Percentiles rank a stretch among this genome's conserved stretches.
Evolutionary conservation across 2,329 filamentous ascomycete genomes (phyloP).

Genomic region (Penicillium crustosum): DNA sequence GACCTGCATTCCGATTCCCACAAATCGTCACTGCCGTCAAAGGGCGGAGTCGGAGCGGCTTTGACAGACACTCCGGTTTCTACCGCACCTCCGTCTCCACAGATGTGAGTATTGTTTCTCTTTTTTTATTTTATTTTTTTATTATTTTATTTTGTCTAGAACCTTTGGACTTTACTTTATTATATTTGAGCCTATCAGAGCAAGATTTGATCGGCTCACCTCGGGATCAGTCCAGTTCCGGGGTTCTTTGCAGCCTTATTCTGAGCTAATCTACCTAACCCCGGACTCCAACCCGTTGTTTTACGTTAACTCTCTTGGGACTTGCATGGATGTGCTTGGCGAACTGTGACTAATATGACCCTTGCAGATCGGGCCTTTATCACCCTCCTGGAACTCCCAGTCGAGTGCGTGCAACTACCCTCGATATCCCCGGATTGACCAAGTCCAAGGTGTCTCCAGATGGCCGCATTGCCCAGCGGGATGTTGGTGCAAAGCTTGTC

Average conservation of each 20-base stretch:
- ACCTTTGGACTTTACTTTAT: background rate
- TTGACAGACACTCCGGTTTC: constrained; percentile 64
- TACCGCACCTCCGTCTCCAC: constrained; percentile 62
- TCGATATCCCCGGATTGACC: constrained; percentile 95
- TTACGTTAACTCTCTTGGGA: constrained; percentile 3
- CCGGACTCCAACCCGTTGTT: background rate
- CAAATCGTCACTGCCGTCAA: constrained; percentile 36
- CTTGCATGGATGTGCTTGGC: background rate
- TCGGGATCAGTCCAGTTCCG: background rate
- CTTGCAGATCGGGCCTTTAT: constrained; percentile 24
- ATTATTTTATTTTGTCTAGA: constrained; percentile 19
- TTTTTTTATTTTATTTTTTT: constrained; percentile 11
- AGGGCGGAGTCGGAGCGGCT: constrained; percentile 53
- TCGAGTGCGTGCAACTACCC: constrained; percentile 81
- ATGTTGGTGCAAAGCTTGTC: constrained; percentile 93
- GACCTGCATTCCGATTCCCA: constrained; percentile 42
- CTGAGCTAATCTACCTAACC: constrained; percentile 8
- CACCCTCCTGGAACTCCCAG: constrained; percentile 63
- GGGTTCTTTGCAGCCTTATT: constrained; percentile 1
- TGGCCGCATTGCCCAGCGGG: constrained; percentile 86
- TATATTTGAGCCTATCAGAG: constrained; percentile 4
- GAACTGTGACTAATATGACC: constrained; percentile 8
- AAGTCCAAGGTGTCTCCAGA: constrained; percentile 94
- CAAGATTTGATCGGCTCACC: background rate
- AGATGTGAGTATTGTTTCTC: constrained; percentile 52